phyloP scores from a whole-genome alignment of 257 asterid species.

The Solanum clarkiae region DNA sequence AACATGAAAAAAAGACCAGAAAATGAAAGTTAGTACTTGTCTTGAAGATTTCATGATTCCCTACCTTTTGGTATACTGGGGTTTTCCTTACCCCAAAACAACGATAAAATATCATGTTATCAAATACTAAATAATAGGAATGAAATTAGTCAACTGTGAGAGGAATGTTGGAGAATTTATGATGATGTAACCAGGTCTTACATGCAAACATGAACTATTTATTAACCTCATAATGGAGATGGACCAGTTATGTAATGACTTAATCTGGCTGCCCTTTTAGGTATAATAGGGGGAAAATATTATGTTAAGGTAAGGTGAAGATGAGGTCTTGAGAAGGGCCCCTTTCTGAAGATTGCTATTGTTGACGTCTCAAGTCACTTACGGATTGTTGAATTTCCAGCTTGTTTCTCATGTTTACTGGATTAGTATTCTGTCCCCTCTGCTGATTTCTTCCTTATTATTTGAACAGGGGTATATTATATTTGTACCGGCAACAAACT shows the following conservation, averaged over 20 bases:
- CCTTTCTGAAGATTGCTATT: background rate
- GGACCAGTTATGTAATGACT: background rate
- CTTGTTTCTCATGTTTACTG: background rate
- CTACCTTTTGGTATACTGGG: background rate
- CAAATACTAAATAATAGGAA: background rate
- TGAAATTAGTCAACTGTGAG: background rate
- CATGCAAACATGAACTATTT: background rate
- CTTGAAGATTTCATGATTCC: background rate
- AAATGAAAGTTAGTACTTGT: background rate
- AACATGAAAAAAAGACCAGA: background rate
- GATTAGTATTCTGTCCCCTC: background rate
- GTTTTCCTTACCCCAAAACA: background rate
- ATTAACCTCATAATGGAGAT: background rate
- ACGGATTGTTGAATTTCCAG: background rate
- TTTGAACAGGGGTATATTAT: conserved; percentile 65
- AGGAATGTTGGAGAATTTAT: background rate
- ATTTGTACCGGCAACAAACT: conserved; percentile 54
- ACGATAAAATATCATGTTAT: background rate
- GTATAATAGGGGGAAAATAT: background rate
- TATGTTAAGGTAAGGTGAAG: background rate
- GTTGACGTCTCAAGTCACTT: conserved; percentile 2
- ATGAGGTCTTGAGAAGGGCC: background rate
- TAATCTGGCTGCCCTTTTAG: background rate
- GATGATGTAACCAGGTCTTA: background rate
- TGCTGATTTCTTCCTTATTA: conserved; percentile 8